Conservation (phyloP, 2,329 filamentous ascomycete genomes). For the Cercospora nicotianae region DNA sequence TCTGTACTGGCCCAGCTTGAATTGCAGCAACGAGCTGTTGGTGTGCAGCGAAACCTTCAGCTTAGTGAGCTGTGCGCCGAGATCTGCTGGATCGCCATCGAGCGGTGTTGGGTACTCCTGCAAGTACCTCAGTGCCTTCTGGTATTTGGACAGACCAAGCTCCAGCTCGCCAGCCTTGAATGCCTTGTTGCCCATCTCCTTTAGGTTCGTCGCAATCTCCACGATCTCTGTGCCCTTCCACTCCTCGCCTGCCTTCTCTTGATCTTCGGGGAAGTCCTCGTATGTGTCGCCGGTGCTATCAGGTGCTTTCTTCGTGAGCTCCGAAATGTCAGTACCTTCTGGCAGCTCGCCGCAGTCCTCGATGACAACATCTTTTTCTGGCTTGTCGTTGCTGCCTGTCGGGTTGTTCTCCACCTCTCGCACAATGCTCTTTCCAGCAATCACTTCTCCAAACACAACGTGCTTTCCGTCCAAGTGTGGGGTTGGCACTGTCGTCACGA, state of each 20-base stretch:
- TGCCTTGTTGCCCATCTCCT: constrained; percentile 87
- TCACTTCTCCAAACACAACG: constrained; percentile 93
- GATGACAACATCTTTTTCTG: constrained; percentile 70
- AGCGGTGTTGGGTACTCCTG: constrained; percentile 73
- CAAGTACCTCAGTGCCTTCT: constrained; percentile 87
- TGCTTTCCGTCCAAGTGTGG: constrained; percentile 95
- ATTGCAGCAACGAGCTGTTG: constrained; percentile 81
- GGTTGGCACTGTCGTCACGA: constrained; percentile 92
- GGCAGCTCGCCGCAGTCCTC: constrained; percentile 78
- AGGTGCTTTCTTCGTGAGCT: constrained; percentile 66
- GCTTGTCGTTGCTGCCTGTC: constrained; percentile 76
- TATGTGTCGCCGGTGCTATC: constrained; percentile 87
- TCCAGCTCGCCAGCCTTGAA: constrained; percentile 76
- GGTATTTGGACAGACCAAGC: constrained; percentile 83
- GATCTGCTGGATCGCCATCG: constrained; percentile 69
- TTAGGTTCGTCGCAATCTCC: constrained; percentile 79
- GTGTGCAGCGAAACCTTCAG: constrained; percentile 84
- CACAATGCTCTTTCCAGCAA: constrained; percentile 87
- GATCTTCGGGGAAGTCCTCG: constrained; percentile 94
- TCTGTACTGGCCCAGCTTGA: constrained; percentile 72
- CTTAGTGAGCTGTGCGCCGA: constrained; percentile 65
- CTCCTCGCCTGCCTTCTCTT: constrained; percentile 53
- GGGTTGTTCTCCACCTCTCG: constrained; percentile 84
- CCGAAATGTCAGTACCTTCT: constrained; percentile 66
- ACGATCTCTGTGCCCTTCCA: constrained; percentile 68